These are phyloP conservation scores for Pyrus pyrifolia DNA, from an alignment of 306 rosid genomes.

Conservation along the genomic window DNA sequence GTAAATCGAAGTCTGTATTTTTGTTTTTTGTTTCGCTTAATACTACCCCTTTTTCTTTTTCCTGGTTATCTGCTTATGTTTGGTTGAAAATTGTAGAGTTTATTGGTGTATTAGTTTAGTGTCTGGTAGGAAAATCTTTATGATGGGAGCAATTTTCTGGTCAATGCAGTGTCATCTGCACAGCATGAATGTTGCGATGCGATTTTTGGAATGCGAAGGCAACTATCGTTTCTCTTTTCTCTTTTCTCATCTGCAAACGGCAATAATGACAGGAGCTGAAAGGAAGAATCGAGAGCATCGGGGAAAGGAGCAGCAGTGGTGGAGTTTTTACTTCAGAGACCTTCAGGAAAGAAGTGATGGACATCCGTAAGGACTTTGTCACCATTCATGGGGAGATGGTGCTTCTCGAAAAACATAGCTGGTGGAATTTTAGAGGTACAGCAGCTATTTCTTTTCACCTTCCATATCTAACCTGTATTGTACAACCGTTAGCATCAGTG, in stretches of 20 bases:
- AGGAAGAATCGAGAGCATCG: conserved; percentile 67
- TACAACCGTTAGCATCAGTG: background rate
- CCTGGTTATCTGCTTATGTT: background rate
- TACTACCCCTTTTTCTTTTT: background rate
- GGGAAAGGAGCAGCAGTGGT: conserved; percentile 54
- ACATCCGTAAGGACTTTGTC: conserved; percentile 85
- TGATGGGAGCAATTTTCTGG: background rate
- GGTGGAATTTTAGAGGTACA: conserved; percentile 89
- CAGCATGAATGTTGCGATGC: conserved; percentile 10
- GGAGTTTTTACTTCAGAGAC: conserved; percentile 54
- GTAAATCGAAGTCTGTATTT: background rate
- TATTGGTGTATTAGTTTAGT: background rate
- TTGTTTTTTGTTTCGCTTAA: background rate
- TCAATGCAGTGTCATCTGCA: conserved; percentile 3
- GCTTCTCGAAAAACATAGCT: conserved; percentile 87
- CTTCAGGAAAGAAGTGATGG: conserved; percentile 94
- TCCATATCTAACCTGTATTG: background rate
- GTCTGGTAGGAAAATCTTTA: background rate
- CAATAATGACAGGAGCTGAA: conserved; percentile 60
- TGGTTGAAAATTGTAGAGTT: background rate
- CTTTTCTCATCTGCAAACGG: background rate
- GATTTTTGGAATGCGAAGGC: background rate
- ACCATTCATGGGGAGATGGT: conserved; percentile 96
- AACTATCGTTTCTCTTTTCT: background rate
- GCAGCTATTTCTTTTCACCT: background rate